A percentile compares a stretch with the other conserved stretches of the same genome.
Evolutionary conservation across 2,329 filamentous ascomycete species (phyloP).

Genomic region (Cercospora brassicicola): DNA sequence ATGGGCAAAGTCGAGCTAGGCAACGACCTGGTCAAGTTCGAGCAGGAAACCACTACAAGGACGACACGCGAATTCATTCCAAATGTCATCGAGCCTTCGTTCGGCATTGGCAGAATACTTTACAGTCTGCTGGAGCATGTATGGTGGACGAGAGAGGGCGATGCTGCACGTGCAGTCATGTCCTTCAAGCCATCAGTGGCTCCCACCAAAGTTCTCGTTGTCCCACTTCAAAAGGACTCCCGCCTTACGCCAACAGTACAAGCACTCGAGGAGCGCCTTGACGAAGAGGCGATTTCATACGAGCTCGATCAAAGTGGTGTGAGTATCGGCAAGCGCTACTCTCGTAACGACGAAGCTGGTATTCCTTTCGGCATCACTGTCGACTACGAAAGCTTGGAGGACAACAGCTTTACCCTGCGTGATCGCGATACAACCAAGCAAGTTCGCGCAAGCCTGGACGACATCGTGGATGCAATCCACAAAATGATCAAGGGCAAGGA

Average conservation of each 20-base stretch:
- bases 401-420: constrained; percentile 80
- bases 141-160: constrained; percentile 86
- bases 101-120: constrained; percentile 91
- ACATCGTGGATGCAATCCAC: constrained; percentile 73
- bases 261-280: constrained; percentile 72
- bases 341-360: constrained; percentile 91
- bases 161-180: constrained; percentile 78
- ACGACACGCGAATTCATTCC: constrained; percentile 88
- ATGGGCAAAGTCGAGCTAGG: constrained; percentile 73
- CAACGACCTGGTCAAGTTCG: constrained; percentile 78
- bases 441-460: constrained; percentile 78
- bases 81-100: constrained; percentile 86
- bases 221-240: constrained; percentile 78
- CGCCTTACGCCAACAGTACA: constrained; percentile 77
- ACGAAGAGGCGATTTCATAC: constrained; percentile 74
- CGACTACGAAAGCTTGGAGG: constrained; percentile 92
- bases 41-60: constrained; percentile 78
- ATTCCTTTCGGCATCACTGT: constrained; percentile 92
- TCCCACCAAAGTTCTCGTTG: constrained; percentile 92
- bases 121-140: constrained; percentile 92
- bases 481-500: constrained; percentile 62
- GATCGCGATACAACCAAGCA: constrained; percentile 90
- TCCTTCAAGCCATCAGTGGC: constrained; percentile 76
- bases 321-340: constrained; percentile 91
- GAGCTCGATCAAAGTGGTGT: constrained; percentile 87